These are phyloP conservation scores for Quercus lobata DNA, from an alignment of 331 rosid species.

Conservation along the genomic window DNA sequence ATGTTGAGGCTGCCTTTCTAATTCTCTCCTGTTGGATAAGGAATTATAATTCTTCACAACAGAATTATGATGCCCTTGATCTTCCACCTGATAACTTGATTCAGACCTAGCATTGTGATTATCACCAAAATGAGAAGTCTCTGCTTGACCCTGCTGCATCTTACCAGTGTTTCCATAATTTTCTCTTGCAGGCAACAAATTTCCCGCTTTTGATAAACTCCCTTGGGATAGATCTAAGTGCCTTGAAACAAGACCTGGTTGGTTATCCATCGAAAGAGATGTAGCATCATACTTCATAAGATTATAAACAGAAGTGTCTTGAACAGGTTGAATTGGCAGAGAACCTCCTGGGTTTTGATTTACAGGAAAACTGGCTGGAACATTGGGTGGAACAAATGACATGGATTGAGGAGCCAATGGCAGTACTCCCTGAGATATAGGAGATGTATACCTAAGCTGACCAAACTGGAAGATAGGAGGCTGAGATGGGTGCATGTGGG, in stretches of 20 bases:
- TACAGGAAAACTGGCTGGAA: constrained; percentile 51
- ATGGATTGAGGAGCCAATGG: constrained; percentile 74
- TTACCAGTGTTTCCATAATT: constrained; percentile 34
- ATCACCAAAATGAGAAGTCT: constrained; percentile 32
- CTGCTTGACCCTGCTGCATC: constrained; percentile 39
- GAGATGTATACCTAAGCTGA: constrained; percentile 82
- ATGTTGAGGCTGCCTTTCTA: constrained; percentile 36
- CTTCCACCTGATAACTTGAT: constrained; percentile 36
- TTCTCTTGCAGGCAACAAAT: constrained; percentile 27
- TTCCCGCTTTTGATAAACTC: constrained; percentile 19
- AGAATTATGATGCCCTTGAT: constrained; percentile 38
- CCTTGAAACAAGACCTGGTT: constrained; percentile 39
- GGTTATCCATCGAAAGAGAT: constrained; percentile 41
- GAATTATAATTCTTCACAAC: constrained; percentile 31
- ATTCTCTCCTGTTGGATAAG: constrained; percentile 38
- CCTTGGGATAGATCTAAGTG: constrained; percentile 45
- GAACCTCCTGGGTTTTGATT: constrained; percentile 57
- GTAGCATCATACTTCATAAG: constrained; percentile 34
- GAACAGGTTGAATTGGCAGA: constrained; percentile 50
- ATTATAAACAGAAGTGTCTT: constrained; percentile 39
- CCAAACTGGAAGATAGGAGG: constrained; percentile 97
- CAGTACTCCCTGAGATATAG: constrained; percentile 73
- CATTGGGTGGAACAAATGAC: constrained; percentile 73
- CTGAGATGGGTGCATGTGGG: constrained; percentile 77
- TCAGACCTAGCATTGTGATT: constrained; percentile 32